phyloP scores from a whole-genome alignment of 768 basidiomycete species.

The Trametes punicea region DNA sequence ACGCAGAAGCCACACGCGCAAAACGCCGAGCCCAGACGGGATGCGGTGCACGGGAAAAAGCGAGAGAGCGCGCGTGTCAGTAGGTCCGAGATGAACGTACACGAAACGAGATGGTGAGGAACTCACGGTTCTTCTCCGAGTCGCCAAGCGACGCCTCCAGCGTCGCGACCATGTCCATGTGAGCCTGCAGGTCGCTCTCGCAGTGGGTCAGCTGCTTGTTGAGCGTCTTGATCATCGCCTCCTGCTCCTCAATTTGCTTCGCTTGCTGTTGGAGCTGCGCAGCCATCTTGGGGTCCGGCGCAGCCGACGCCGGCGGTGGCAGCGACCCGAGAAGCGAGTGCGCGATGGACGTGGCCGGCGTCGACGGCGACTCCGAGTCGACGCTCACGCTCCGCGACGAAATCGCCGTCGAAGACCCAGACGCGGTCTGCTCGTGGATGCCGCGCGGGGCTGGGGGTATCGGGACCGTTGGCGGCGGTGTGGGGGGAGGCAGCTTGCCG shows the following conservation, averaged over 20 bases:
- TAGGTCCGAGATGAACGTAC: slow-evolving; percentile 6
- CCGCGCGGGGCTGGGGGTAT: slow-evolving; percentile 73
- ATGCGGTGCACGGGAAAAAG: not conserved
- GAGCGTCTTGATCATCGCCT: slow-evolving; percentile 88
- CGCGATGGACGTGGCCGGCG: slow-evolving; percentile 46
- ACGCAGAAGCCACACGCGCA: not conserved
- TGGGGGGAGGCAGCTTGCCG: slow-evolving; percentile 81
- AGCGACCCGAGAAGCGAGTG: slow-evolving; percentile 24
- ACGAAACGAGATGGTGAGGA: slow-evolving; percentile 1
- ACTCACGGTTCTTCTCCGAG: slow-evolving; percentile 89
- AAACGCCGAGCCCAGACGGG: not conserved
- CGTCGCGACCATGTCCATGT: slow-evolving; percentile 84
- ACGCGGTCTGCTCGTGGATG: slow-evolving; percentile 53
- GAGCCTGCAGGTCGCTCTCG: slow-evolving; percentile 85
- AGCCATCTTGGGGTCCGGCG: slow-evolving; percentile 52
- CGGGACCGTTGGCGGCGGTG: slow-evolving; percentile 84
- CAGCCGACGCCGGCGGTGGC: slow-evolving; percentile 25
- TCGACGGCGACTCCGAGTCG: slow-evolving; percentile 58
- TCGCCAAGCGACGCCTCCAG: slow-evolving; percentile 86
- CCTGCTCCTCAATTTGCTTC: slow-evolving; percentile 78
- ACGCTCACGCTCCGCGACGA: slow-evolving; percentile 67
- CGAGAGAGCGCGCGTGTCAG: not conserved
- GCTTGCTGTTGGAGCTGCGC: slow-evolving; percentile 68
- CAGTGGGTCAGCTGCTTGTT: slow-evolving; percentile 94
- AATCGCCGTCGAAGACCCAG: slow-evolving; percentile 48